Evolutionary conservation across 2,329 filamentous ascomycete species (phyloP), one percentile per base, ranked within the genome.

Genomic region (Thielaviopsis populi): DNA sequence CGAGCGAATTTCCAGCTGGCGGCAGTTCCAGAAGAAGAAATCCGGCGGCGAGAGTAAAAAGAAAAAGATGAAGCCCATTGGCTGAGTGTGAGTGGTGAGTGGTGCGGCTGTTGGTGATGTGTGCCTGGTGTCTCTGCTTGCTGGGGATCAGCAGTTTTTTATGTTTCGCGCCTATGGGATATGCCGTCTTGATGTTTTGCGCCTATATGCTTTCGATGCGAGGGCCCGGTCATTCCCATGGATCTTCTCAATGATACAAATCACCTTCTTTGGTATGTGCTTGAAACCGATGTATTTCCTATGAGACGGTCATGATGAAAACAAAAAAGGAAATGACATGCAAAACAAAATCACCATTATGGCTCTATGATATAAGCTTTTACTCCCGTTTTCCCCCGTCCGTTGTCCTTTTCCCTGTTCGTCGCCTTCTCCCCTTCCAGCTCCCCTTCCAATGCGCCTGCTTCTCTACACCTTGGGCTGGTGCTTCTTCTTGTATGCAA

Each of bases 1-100:
- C 66, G 83, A 90, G 75, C 82, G 94, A 68, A 97, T 99, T 74
- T 89, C 85, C 68, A 96, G 88, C 74, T 99, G 94, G 94, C 83
- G 94, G 65, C 83, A 91, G 68, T 99, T 95, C 71, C 86, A 94
- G 73, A 94, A 95, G 76, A 83, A 82, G 67, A 84, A 81, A 74
- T 79, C 77, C 22, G 78, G 77, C 53, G 76, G 73, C 19, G 81
- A 81, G 74, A 85, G 84, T 76, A 85, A 84, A 74, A 82, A 85
- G 74, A 88, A 88, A 78, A 88, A 89, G 78, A 75, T 83, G 62
- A 84, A 84, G 78, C 80, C 80, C 1, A 82, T 84, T 65, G 82
- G 81, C 41, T 83, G 70, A 77, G n/a, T n/a, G n/a, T n/a, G n/a
- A n/a, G n/a, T n/a, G n/a, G n/a, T n/a, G n/a, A n/a, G 33, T 19